Percentiles rank a stretch among this genome's conserved stretches.
Evolutionary conservation across 129 eudicot species (phyloP).

Genomic region (Artemisia tridentata): DNA sequence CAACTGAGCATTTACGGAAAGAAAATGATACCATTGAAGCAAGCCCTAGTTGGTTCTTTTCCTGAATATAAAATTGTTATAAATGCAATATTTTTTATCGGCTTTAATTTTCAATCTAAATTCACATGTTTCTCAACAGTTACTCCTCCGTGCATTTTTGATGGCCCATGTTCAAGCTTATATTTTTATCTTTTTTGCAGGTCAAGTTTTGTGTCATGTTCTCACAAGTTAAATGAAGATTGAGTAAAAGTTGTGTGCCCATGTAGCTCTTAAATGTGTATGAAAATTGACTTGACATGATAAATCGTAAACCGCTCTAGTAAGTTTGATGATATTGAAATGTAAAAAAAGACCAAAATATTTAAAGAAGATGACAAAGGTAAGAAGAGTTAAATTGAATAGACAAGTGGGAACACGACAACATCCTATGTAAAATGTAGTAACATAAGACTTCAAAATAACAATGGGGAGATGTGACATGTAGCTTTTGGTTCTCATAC

Average conservation of each 20-base stretch:
- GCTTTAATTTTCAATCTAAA: too few relatives aligned
- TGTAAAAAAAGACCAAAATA: too few relatives aligned
- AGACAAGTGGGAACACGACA: conserved; percentile 22
- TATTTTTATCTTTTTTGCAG: background rate
- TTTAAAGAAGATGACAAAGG: too few relatives aligned
- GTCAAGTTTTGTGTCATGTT: background rate
- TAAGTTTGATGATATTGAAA: background rate
- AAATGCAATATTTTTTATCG: background rate
- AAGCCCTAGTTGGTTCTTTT: background rate
- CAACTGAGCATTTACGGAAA: too few relatives aligned
- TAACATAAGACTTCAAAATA: conserved; percentile 21
- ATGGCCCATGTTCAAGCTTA: background rate
- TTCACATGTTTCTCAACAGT: background rate
- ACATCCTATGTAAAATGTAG: conserved; percentile 12
- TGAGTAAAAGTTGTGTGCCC: background rate
- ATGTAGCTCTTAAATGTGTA: too few relatives aligned
- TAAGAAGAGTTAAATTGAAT: too few relatives aligned
- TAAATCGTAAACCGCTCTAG: too few relatives aligned
- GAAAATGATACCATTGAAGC: too few relatives aligned
- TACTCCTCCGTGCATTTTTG: background rate
- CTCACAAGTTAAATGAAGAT: background rate
- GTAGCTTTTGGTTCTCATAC: background rate
- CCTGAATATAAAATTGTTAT: background rate
- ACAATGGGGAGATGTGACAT: conserved; percentile 8
- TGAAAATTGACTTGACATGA: too few relatives aligned